Evolutionary conservation across 176 grass and related monocot genomes (phyloP), one percentile per base, ranked within the genome.

Genomic region (Cenchrus americanus): DNA sequence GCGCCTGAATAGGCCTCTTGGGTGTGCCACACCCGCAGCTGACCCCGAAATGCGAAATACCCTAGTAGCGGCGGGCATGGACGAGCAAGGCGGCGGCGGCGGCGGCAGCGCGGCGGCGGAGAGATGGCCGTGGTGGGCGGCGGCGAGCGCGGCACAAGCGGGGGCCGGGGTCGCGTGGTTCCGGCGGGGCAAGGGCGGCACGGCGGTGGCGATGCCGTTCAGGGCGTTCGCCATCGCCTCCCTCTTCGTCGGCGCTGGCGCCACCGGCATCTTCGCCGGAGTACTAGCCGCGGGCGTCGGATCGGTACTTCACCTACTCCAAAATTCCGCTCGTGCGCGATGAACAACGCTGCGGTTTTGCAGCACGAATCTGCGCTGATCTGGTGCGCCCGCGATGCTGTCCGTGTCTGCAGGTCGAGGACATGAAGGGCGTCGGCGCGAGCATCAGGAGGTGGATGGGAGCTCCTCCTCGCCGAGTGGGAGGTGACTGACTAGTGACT

Each of bases 191-290:
- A 90, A 30, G 79, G 8, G 81, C 40, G 93, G 91, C 46, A 11
- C 52, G 44, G 91, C 76, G n/a, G 19, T 69, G 10, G 78, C 79
- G 80, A 93, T 98, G 95, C 92, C 95, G 21, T 88, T 98, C 79
- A 95, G 80, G 82, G 95, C 92, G 66, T 95, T 98, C 86, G 84
- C 61, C 71, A 84, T 92, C 55, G 89, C 91, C 21, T 79, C 82
- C 41, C 79, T 98, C 66, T 90, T 95, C 87, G 87, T 98, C 62
- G 74, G 92, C 22, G 66, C 85, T 49, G 82, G 79, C 17, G 87
- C 85, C 85, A 88, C 92, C 6, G 72, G 86, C 22, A 85, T 22
- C 61, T 43, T 66, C 34, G 84, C 90, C 3, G 71, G 84, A 34
- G 75, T 94, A 12, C 43, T 79, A 48, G 88, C 88, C 22, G 75